Conservation (phyloP, 2,329 filamentous ascomycete species). For the Penicillium digitatum region DNA sequence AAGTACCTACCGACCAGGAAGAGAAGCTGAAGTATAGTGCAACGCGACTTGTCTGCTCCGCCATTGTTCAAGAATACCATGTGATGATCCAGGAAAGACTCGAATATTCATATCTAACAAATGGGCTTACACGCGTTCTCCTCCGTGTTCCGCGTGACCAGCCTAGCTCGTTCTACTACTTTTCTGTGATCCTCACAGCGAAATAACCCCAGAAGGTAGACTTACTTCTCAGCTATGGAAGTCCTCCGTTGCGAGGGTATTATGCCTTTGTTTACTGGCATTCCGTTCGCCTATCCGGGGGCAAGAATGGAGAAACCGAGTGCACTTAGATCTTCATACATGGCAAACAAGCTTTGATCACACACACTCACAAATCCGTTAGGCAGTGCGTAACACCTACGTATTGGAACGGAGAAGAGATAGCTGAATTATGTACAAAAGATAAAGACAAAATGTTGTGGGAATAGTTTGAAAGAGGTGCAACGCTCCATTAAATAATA, state of each 20-base stretch:
- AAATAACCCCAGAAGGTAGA: too few relatives aligned
- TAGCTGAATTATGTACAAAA: background rate
- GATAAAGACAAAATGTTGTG: background rate
- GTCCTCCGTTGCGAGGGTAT: background rate
- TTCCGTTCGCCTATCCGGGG: background rate
- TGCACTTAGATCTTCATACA: too few relatives aligned
- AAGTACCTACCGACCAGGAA: conserved; percentile 6
- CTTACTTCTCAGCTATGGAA: background rate
- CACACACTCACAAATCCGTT: background rate
- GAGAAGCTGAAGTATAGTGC: conserved; percentile 23
- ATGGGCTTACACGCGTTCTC: background rate
- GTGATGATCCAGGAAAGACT: background rate
- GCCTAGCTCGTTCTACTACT: conserved; percentile 25
- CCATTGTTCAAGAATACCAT: background rate
- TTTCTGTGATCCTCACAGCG: conserved; percentile 21
- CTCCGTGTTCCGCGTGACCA: conserved; percentile 20
- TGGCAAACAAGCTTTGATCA: background rate
- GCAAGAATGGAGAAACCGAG: background rate
- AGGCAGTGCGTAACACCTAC: too few relatives aligned
- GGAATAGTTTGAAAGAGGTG: background rate
- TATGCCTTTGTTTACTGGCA: background rate
- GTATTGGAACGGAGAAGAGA: background rate
- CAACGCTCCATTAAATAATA: conserved; percentile 6
- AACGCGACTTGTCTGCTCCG: conserved; percentile 7
- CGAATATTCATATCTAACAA: background rate